These are phyloP conservation scores for Dactylellina parvicollis DNA, from an alignment of 2,329 filamentous ascomycete species.

Conservation along the genomic window DNA sequence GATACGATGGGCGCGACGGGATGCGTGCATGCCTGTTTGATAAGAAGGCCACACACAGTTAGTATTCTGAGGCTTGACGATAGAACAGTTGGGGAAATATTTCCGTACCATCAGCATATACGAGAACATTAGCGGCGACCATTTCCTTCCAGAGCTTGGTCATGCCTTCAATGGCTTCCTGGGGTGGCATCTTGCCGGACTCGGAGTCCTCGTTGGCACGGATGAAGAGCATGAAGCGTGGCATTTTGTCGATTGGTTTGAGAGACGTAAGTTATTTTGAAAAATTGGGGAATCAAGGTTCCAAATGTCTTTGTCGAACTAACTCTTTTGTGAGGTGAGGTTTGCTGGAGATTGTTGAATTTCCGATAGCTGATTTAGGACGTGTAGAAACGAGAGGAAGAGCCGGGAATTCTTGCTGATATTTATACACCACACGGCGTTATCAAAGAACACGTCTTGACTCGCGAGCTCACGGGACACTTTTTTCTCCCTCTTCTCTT, in stretches of 20 bases:
- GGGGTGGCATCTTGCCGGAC: constrained; percentile 39
- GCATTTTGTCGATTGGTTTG: constrained; percentile 15
- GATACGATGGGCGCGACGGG: constrained; percentile 19
- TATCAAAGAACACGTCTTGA: too few species aligned
- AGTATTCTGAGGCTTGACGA: not conserved
- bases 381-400: too few species aligned
- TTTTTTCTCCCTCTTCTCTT: too few species aligned
- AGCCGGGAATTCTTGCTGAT: too few species aligned
- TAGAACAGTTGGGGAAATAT: not conserved
- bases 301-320: too few species aligned
- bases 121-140: constrained; percentile 25
- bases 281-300: not conserved
- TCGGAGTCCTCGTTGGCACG: constrained; percentile 39
- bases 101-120: constrained; percentile 40
- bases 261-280: not conserved
- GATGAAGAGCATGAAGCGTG: constrained; percentile 47
- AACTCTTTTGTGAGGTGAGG: too few species aligned
- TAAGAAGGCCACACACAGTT: not conserved
- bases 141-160: constrained; percentile 38
- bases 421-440: not conserved
- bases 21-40: constrained; percentile 41
- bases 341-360: too few species aligned
- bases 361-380: too few species aligned
- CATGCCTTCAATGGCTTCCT: constrained; percentile 46
- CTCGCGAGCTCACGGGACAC: constrained; percentile 10